Percentiles rank a stretch among this genome's conserved stretches.
phyloP scores from a whole-genome alignment of 2,329 filamentous ascomycete genomes.

The Dothistroma septosporum region DNA sequence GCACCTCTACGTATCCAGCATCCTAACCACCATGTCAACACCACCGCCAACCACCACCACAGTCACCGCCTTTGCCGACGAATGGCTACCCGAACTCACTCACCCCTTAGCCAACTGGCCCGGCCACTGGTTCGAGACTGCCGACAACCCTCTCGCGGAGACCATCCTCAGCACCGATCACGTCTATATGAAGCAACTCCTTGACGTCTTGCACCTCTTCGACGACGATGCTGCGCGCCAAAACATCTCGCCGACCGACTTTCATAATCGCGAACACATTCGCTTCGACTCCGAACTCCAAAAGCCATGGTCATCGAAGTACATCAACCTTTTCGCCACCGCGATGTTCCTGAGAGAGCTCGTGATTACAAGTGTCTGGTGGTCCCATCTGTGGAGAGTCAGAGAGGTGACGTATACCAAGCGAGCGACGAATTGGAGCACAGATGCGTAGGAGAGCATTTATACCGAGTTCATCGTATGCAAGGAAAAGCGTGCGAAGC shows the following conservation, averaged over 20 bases:
- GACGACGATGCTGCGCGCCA: not conserved
- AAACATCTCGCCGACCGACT: not conserved
- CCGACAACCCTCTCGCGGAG: not conserved
- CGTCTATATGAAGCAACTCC: not conserved
- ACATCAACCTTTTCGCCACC: not conserved
- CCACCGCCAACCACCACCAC: not conserved
- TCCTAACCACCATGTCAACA: not conserved
- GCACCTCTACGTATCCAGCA: not conserved
- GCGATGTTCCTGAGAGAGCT: not conserved
- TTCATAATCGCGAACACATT: not conserved
- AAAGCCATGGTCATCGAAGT: not conserved
- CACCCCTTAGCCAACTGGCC: not conserved
- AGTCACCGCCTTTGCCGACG: not conserved
- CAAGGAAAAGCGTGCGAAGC: not conserved
- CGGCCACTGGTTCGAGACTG: not conserved
- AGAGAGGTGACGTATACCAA: not conserved
- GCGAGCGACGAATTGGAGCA: not conserved
- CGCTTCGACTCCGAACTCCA: not conserved
- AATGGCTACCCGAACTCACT: not conserved
- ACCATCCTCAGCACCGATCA: not conserved
- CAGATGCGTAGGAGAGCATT: not conserved
- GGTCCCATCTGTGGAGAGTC: not conserved
- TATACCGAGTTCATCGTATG: not conserved
- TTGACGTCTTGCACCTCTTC: not conserved
- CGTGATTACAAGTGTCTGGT: not conserved